Evolutionary conservation across 192 early-diverging fungal species (phyloP).

Genomic region (Linderina pennispora): DNA sequence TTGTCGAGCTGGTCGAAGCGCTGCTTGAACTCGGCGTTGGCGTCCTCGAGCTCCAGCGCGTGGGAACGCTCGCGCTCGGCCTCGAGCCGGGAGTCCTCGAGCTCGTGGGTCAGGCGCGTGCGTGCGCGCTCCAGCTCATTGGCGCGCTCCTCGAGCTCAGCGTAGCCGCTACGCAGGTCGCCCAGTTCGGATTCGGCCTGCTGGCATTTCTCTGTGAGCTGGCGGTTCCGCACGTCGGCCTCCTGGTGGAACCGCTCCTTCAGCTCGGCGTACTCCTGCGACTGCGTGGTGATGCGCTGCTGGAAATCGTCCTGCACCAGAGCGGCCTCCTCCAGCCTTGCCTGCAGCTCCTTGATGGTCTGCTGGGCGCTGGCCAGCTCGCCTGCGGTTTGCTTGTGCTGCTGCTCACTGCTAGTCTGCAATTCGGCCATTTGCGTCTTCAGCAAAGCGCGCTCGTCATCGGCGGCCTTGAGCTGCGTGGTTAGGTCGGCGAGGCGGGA

Average conservation of each 20-base stretch:
- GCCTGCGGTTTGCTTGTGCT: constrained; percentile 1
- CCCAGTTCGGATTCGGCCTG: constrained; percentile 57
- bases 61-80: constrained; percentile 63
- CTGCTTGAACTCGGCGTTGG: constrained; percentile 51
- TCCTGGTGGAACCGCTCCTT: constrained; percentile 60
- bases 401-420: constrained; percentile 2
- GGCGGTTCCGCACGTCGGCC: constrained; percentile 44
- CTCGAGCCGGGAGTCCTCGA: constrained; percentile 70
- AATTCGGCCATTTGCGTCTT: no score
- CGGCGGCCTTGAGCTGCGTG: constrained; percentile 1
- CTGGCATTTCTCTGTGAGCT: constrained; percentile 52
- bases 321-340: constrained; percentile 62
- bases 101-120: constrained; percentile 57
- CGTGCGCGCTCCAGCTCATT: constrained; percentile 68
- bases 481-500: constrained; percentile 16
- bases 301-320: constrained; percentile 40
- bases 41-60: constrained; percentile 44
- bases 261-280: constrained; percentile 56
- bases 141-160: constrained; percentile 52
- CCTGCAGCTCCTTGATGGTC: constrained; percentile 56
- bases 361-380: constrained; percentile 26
- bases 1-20: constrained; percentile 41
- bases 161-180: constrained; percentile 58
- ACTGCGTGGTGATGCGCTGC: constrained; percentile 52
- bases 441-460: constrained; percentile 12